Base-by-base conservation (phyloP, 441 rosid species). In the Sinapis alba region DNA sequence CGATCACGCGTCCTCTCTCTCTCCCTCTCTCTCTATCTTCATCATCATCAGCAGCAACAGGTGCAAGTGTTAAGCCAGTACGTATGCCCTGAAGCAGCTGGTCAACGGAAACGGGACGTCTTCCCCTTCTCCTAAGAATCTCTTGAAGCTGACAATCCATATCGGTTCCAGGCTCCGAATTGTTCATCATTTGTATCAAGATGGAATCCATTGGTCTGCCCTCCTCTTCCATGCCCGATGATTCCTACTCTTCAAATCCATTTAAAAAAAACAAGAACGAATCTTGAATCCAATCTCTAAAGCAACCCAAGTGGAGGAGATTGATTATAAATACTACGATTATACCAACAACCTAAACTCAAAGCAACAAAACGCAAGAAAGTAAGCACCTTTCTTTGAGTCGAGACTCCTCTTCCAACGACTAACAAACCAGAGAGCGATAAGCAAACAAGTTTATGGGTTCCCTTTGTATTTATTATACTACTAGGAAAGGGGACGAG, bases 121-220 rank as follows among this genome's bases (percentile, higher is more conserved):
- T 88, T 53, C 92, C 87, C 30, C 90, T 82, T 57, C 94, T 85
- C 77, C 93, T 83, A 16, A 86, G 75, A 28, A 89, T 76, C 50
- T 90, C 86, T 38, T 90, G 94, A 24, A 83, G 75, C 68, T 85
- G 89, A 28, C 81, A 81, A 66, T 86, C 93, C 67, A 84, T 58
- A 15, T 88, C 86, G 10, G 1, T 12, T 20, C 51, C 67, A 5
- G 51, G 7, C 24, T 76, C 45, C 62, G 83, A 76, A 41, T 81
- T 86, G 2, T 85, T 88, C 87, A 89, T 85, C 88, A 90, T 85
- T 12, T 92, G 89, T 41, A 92, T 86, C 97, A 91, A 92, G 10
- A 92, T 81, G 90, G 83, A 60, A 83, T 83, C 45, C 88, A 43
- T 84, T 5, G 90, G 85, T 68, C 87, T 81, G 9, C 3, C 34